A percentile compares a stretch with the other conserved stretches of the same genome.
phyloP scores from a whole-genome alignment of 116 monocot genomes.

The Phalaenopsis hybrid region DNA sequence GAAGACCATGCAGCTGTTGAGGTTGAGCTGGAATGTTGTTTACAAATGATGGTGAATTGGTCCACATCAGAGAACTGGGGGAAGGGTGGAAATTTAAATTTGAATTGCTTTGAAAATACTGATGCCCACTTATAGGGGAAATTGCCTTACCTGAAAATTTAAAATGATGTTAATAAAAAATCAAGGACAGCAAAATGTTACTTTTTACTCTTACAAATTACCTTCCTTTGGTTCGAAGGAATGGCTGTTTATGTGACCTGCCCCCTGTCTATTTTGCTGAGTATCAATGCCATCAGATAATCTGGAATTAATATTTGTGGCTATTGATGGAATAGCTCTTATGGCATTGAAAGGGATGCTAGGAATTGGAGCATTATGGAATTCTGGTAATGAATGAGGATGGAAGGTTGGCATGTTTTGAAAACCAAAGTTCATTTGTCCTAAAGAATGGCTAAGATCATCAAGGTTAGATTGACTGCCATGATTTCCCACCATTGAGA shows the following conservation, averaged over 20 bases:
- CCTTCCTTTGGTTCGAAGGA: conserved; percentile 44
- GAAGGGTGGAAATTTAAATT: conserved; percentile 37
- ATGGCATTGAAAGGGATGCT: conserved; percentile 40
- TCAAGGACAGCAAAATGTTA: too few relatives aligned
- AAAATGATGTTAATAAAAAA: conserved; percentile 27
- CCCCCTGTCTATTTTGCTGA: conserved; percentile 37
- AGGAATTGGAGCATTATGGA: conserved; percentile 35
- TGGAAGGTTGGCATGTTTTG: conserved; percentile 39
- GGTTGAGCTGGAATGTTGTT: conserved; percentile 32
- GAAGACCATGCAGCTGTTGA: conserved; percentile 41
- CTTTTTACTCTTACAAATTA: conserved; percentile 15
- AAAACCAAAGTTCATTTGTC: conserved; percentile 53
- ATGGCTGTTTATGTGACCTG: conserved; percentile 34
- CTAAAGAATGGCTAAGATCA: conserved; percentile 45
- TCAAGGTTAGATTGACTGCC: conserved; percentile 27
- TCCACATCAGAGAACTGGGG: conserved; percentile 36
- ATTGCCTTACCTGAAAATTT: conserved; percentile 45
- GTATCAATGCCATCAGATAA: conserved; percentile 32
- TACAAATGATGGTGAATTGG: conserved; percentile 29
- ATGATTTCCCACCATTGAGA: conserved; percentile 34
- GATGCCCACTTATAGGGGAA: conserved; percentile 50
- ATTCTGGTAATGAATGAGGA: conserved; percentile 69
- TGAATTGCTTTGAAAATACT: conserved; percentile 43
- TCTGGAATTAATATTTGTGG: conserved; percentile 34
- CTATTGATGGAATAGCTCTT: conserved; percentile 32